Base-by-base conservation (phyloP, 192 early-diverging fungal genomes). In the Coemansia sp. region DNA sequence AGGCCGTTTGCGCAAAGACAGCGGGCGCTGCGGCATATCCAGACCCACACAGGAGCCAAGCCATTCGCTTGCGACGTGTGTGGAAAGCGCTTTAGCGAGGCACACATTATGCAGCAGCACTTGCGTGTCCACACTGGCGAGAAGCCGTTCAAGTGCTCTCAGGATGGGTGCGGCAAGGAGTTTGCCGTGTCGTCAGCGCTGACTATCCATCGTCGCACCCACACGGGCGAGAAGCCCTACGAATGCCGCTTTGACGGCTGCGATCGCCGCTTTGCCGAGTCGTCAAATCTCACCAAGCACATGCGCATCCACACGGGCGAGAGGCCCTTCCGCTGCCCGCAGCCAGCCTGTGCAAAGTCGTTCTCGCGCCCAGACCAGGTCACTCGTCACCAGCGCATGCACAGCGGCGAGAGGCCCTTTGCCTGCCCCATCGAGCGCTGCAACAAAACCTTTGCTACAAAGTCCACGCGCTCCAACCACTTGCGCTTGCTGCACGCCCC, bases 31-130 rank as follows among this genome's bases (percentile, higher is more conserved):
- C 73, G 93, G 28, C 94, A 95, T 72, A 89, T 94, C 20, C 92
- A 93, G 62, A 93, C 91, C 33, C 93, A 92, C 79, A 90, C 87
- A 21, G 91, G 93, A 6, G 87, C 89, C 69, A 91, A 90, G 71
- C 93, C 93, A 1, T 93, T 88, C 61, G 84, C 87, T 62, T 95
- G 93, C 84, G 77, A 64, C 21, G 66, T 85, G 23, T 95, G 93
- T 65, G 84, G 83, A 34, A 90, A 90, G 79, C 80, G 89, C 13
- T 95, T 95, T 68, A 89, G 90, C 34, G 93, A 94, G 72, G 76
- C 85, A 3, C 87, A 86, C 59, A 88, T 90, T 56, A 90, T 94
- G 90, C 85, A 87, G 52, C 86, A 89, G 62, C 90, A 92, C 58
- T 85, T 87, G 84, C 83, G 90, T 34, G 88, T 86, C 14, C 92